A percentile compares a stretch with the other conserved stretches of the same genome.
Conservation (phyloP, 495 filamentous ascomycete species). For the Clohesyomyces aquaticus region DNA sequence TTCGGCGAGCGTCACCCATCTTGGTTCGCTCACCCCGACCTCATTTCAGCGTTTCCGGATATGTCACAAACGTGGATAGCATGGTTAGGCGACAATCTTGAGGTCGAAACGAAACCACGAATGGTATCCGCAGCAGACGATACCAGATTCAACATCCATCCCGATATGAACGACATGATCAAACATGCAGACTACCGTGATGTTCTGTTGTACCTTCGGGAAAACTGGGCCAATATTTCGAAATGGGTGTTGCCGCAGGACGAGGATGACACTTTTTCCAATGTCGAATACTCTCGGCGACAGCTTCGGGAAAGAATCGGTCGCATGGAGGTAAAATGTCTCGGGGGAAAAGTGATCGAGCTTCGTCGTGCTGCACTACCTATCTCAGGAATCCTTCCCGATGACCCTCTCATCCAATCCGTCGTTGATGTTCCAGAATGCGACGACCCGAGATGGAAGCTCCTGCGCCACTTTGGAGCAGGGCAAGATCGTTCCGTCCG, state of each 20-base stretch:
- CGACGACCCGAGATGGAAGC: too few relatives aligned
- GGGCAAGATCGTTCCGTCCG: too few relatives aligned
- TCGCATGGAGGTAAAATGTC: not conserved
- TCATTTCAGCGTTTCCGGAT: not conserved
- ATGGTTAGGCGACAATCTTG: not conserved
- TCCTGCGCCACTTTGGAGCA: too few relatives aligned
- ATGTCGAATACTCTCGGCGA: not conserved
- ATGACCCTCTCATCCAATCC: too few relatives aligned
- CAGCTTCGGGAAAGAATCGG: not conserved
- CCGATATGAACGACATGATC: not conserved
- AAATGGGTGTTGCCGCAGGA: not conserved
- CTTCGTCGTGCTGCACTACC: too few relatives aligned
- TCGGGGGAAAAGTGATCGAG: too few relatives aligned
- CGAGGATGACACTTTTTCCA: not conserved
- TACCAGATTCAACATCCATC: not conserved
- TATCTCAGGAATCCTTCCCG: too few relatives aligned
- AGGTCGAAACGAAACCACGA: not conserved
- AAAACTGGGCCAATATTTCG: not conserved
- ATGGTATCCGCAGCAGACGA: not conserved
- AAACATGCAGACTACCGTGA: not conserved
- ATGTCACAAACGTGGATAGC: not conserved
- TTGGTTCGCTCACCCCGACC: not conserved
- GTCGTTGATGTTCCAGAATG: too few relatives aligned
- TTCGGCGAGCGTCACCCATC: too few relatives aligned
- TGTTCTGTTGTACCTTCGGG: not conserved